Percentiles rank a stretch among this genome's conserved stretches.
Evolutionary conservation across 805 yeast species (phyloP).

Genomic region (Metschnikowia hibisci): DNA sequence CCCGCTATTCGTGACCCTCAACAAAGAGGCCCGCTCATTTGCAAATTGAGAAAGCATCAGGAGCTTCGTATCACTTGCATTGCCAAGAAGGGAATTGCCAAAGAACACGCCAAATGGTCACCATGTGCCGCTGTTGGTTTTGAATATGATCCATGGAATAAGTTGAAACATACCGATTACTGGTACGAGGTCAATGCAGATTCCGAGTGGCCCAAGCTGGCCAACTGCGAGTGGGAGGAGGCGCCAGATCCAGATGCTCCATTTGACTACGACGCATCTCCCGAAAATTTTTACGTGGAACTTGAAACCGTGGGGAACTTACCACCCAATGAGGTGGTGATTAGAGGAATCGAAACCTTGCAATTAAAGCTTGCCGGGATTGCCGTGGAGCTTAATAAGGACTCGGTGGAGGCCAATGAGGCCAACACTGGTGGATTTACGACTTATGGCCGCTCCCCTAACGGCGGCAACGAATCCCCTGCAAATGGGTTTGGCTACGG

Average conservation of each 20-base stretch:
- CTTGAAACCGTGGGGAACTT: conserved; percentile 91
- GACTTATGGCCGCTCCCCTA: conserved; percentile 43
- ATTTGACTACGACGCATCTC: conserved; percentile 81
- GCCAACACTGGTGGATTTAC: conserved; percentile 47
- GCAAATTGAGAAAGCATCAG: conserved; percentile 89
- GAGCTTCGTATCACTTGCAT: conserved; percentile 85
- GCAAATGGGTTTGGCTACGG: conserved; percentile 21
- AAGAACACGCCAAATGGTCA: conserved; percentile 98
- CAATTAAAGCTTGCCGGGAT: conserved; percentile 90
- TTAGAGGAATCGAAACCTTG: conserved; percentile 77
- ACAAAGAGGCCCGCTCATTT: conserved; percentile 81
- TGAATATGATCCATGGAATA: conserved; percentile 99
- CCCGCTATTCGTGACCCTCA: conserved; percentile 81
- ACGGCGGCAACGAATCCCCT: conserved; percentile 30
- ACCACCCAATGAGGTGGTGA: conserved; percentile 83
- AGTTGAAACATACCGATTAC: conserved; percentile 88
- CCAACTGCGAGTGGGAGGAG: conserved; percentile 94
- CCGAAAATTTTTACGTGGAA: conserved; percentile 77
- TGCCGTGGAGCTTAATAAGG: conserved; percentile 59
- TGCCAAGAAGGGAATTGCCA: conserved; percentile 95
- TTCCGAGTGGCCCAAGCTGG: conserved; percentile 89
- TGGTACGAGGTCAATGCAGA: conserved; percentile 93
- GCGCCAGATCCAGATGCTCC: conserved; percentile 83
- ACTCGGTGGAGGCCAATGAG: conserved; percentile 36
- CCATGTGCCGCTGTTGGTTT: conserved; percentile 95